Evolutionary conservation across 2,329 filamentous ascomycete genomes (phyloP).

Genomic region (Talaromyces sp.): DNA sequence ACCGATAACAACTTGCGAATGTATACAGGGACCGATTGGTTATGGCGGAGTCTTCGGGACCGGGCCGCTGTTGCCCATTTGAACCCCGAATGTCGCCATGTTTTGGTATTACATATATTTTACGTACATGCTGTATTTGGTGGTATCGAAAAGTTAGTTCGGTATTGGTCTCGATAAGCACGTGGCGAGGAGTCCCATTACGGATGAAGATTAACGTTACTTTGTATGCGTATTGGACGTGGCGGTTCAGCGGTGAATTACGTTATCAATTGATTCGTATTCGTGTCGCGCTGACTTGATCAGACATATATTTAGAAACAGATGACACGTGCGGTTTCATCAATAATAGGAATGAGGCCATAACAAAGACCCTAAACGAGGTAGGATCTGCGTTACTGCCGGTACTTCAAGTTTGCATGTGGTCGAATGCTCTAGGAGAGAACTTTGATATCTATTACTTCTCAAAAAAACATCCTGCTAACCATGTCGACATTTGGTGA

Average conservation of each 20-base stretch:
- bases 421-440: neutral
- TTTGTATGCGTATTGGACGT: too few relatives aligned
- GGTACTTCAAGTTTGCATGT: too few relatives aligned
- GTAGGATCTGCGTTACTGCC: neutral
- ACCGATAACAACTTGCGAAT: neutral
- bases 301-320: neutral
- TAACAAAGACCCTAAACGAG: neutral
- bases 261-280: neutral
- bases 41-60: neutral
- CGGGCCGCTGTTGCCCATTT: neutral
- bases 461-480: neutral
- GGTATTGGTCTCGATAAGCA: neutral
- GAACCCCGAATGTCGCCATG: neutral
- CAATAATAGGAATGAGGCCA: neutral
- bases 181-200: too few relatives aligned
- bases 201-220: too few relatives aligned
- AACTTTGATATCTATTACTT: neutral
- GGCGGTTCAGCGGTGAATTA: too few relatives aligned
- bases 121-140: constrained; percentile 1
- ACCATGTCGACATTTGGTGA: constrained; percentile 83
- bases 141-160: neutral
- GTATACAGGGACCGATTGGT: neutral
- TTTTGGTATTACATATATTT: neutral
- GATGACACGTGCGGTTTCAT: neutral
- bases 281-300: neutral